phyloP scores from a whole-genome alignment of 345 rosid genomes.

The Boechera stricta region DNA sequence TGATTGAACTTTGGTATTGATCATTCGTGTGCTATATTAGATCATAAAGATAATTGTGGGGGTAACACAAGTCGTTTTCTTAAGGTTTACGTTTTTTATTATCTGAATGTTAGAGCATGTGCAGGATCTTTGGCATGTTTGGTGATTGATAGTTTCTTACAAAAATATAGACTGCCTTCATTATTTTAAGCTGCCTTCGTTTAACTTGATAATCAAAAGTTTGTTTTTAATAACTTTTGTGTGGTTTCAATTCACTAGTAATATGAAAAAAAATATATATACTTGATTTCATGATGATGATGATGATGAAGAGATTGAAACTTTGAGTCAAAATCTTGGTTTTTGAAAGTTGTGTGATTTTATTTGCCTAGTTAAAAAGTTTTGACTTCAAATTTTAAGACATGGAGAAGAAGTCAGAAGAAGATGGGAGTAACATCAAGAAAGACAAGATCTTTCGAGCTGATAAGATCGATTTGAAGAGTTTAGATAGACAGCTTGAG shows the following conservation, averaged over 20 bases:
- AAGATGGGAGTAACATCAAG: slow-evolving; percentile 39
- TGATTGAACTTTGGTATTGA: slow-evolving; percentile 20
- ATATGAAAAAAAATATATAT: not conserved
- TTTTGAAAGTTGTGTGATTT: slow-evolving; percentile 52
- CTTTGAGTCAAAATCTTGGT: slow-evolving; percentile 22
- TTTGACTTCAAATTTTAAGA: slow-evolving; percentile 18
- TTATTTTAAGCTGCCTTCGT: not conserved
- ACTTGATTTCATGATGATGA: not conserved
- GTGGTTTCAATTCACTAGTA: slow-evolving; percentile 12
- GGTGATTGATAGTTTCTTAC: slow-evolving; percentile 16
- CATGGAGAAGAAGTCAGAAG: slow-evolving; percentile 41
- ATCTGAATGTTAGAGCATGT: not conserved
- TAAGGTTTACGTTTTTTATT: slow-evolving; percentile 49
- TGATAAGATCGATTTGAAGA: slow-evolving; percentile 82
- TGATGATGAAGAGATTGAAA: slow-evolving; percentile 9
- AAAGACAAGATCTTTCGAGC: slow-evolving; percentile 83
- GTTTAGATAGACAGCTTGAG: slow-evolving; percentile 89
- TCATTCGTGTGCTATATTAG: slow-evolving; percentile 34
- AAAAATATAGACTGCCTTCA: not conserved
- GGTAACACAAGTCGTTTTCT: slow-evolving; percentile 52
- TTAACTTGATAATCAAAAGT: not conserved
- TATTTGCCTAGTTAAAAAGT: not conserved
- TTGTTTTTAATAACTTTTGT: not conserved
- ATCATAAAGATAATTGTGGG: too few species aligned
- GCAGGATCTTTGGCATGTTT: slow-evolving; percentile 26